phyloP scores from a whole-genome alignment of 768 basidiomycete genomes.

The Neoboletus subvelutipes region DNA sequence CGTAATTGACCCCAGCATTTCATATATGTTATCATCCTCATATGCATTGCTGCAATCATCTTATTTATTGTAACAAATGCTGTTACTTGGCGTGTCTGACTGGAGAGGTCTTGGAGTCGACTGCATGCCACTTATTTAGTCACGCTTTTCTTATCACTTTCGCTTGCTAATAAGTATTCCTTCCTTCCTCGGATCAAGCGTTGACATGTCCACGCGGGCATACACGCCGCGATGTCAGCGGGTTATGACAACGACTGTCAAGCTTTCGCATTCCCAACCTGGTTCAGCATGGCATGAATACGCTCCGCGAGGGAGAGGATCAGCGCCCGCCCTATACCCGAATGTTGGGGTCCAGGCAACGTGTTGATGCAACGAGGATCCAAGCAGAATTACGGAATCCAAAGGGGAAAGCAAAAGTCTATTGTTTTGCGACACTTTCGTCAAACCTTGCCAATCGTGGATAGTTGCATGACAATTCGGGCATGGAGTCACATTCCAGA shows the following conservation, averaged over 20 bases:
- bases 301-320: neutral
- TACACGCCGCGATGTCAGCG: neutral
- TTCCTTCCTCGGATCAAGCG: neutral
- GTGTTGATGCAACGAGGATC: conserved; percentile 1
- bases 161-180: neutral
- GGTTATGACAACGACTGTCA: neutral
- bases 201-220: neutral
- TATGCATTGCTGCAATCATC: neutral
- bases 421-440: neutral
- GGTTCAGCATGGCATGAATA: neutral
- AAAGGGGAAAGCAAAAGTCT: neutral
- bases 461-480: conserved; percentile 1
- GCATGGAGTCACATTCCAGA: neutral
- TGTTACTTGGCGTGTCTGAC: neutral
- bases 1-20: conserved; percentile 5
- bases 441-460: neutral
- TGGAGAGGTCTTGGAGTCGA: neutral
- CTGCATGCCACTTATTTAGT: neutral
- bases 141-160: neutral
- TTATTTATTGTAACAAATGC: conserved; percentile 7
- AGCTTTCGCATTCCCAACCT: neutral
- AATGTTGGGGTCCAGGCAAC: conserved; percentile 1
- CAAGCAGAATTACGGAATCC: neutral
- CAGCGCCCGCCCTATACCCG: neutral
- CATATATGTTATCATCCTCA: conserved; percentile 10